Evolutionary conservation across 73 alveolate species (phyloP), one percentile per base, ranked within the genome.

Genomic region (Halteria grandinella): DNA sequence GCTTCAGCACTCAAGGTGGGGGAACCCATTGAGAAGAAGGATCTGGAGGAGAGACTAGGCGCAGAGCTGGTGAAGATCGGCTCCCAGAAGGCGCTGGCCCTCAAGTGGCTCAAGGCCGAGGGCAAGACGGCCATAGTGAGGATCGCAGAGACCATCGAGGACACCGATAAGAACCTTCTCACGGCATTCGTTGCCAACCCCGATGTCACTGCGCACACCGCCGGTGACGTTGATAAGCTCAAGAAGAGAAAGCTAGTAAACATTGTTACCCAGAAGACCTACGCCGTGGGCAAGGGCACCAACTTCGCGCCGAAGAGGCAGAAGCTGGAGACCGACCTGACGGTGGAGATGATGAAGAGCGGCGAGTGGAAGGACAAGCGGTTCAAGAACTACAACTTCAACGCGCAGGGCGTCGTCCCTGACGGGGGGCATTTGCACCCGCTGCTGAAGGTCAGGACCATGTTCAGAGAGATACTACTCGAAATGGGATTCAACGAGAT

Each of bases 401-500:
- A 85, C 28, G 91, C 98, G 8, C 45, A 52, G 41, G 99, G 99
- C 18, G 76, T 80, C 58, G 95, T 73, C 53, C 78, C 86, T 32
- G 86, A 90, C 24, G 93, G 97, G 45, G 99, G 99, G 17, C 98
- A 96, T 73, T 86, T 97, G 55, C 99, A 95, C 78, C 98, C 99
- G 45, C 89, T 95, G 47, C 70, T 95, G 60, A 95, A 96, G 58
- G 99, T 97, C 21, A 89, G 99, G 75, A 78, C 93, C n/a, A 97
- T 94, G 79, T 91, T 98, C 87, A 91, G 99, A 84, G 94, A 95
- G 60, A 94, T 98, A 45, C 87, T 98, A 72, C 74, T 97, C 52
- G 99, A 93, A 77, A 95, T 97, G 97, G 99, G 99, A 51, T 97
- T 95, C 87, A 97, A 94, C 75, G 99, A 98, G 79, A 98, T 98